Percentiles rank a stretch among this genome's conserved stretches.
phyloP scores from a whole-genome alignment of 352 stramenopile species.

The Phytophthora rubi region DNA sequence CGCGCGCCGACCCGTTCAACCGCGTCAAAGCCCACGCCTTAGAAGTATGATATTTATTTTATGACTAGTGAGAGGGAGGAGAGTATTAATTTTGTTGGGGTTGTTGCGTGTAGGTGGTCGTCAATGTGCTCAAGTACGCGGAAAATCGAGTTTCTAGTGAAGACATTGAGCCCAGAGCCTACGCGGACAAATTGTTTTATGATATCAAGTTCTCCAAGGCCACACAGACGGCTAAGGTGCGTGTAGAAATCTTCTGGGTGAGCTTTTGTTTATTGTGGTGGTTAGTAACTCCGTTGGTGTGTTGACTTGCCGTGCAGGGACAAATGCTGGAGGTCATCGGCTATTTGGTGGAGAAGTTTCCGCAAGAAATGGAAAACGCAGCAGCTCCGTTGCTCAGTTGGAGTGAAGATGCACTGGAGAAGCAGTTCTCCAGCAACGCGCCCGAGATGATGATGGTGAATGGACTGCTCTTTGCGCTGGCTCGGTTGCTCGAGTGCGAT shows the following conservation, averaged over 20 bases:
- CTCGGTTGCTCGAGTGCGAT: conserved; percentile 61
- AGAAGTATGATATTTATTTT: conserved; percentile 2
- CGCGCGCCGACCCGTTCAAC: conserved; percentile 65
- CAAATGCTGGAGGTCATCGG: conserved; percentile 73
- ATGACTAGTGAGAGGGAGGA: neutral
- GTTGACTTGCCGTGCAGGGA: conserved; percentile 33
- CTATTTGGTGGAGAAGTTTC: conserved; percentile 62
- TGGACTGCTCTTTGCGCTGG: conserved; percentile 68
- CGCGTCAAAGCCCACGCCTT: conserved; percentile 64
- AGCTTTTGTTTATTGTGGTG: neutral
- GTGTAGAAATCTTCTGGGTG: neutral
- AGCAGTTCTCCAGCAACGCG: conserved; percentile 69
- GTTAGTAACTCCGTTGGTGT: neutral
- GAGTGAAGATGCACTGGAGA: conserved; percentile 75
- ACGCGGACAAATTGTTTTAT: conserved; percentile 75
- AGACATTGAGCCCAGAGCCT: conserved; percentile 57
- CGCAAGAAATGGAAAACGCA: conserved; percentile 34
- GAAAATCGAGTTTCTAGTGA: conserved; percentile 39
- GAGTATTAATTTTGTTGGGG: neutral
- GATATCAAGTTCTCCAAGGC: conserved; percentile 81
- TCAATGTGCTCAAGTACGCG: conserved; percentile 62
- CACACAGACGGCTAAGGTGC: conserved; percentile 70
- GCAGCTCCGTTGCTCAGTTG: conserved; percentile 55
- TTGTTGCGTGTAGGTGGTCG: conserved; percentile 46
- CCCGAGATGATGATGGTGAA: conserved; percentile 83